phyloP scores from a whole-genome alignment of 2,329 filamentous ascomycete genomes.

The Curvularia hawaiiensis region DNA sequence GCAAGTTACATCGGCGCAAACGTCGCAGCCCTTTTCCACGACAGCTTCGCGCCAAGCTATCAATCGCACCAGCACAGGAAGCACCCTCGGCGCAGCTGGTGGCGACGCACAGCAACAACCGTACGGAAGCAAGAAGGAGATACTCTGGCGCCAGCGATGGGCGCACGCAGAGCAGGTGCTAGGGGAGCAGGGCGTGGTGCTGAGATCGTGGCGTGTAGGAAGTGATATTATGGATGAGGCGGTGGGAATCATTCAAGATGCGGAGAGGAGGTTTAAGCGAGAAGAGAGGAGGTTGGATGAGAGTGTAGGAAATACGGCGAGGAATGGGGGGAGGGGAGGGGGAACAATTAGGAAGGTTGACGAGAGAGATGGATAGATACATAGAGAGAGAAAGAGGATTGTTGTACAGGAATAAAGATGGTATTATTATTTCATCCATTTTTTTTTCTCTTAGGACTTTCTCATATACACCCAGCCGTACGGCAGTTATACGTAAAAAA shows the following conservation, averaged over 20 bases:
- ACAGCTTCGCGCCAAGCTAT: constrained; percentile 25
- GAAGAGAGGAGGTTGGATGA: constrained; percentile 9
- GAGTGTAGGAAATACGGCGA: neutral
- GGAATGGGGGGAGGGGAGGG: neutral
- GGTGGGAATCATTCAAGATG: constrained; percentile 65
- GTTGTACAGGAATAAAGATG: neutral
- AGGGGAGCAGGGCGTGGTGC: constrained; percentile 66
- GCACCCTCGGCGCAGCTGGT: constrained; percentile 28
- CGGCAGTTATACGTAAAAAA: too few species aligned
- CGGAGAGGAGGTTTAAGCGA: constrained; percentile 46
- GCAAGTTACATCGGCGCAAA: constrained; percentile 22
- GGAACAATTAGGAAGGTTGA: neutral
- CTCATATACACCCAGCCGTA: too few species aligned
- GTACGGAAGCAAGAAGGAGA: constrained; percentile 68
- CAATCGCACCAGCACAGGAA: constrained; percentile 33
- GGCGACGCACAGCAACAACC: constrained; percentile 6
- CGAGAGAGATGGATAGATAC: constrained; percentile 1
- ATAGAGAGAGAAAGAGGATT: neutral
- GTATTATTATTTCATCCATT: neutral
- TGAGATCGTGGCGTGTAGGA: constrained; percentile 76
- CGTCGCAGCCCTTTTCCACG: constrained; percentile 37
- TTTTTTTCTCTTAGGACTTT: neutral
- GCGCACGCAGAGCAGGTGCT: constrained; percentile 68
- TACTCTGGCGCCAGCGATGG: constrained; percentile 73
- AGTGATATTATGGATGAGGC: constrained; percentile 72